Evolutionary conservation across 345 rosid genomes (phyloP).

Genomic region (Alliaria petiolata): DNA sequence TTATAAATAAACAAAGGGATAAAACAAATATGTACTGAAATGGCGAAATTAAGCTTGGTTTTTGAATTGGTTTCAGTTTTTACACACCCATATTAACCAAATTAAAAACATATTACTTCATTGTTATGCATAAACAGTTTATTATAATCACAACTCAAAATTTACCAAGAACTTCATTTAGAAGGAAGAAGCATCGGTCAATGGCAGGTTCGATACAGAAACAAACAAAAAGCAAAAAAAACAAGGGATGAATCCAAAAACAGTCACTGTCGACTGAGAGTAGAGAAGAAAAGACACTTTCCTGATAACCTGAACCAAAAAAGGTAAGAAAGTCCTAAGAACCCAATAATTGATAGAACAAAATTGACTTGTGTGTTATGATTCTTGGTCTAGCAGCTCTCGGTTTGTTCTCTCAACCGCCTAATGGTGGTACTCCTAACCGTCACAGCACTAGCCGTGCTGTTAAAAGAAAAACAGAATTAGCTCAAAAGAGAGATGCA

Average conservation of each 20-base stretch:
- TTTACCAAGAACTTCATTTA: not conserved
- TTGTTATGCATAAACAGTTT: not conserved
- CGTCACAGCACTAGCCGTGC: too few relatives aligned
- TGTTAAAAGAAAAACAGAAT: too few relatives aligned
- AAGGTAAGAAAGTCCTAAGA: conserved; percentile 3
- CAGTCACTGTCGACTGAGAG: not conserved
- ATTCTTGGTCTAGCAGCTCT: conserved; percentile 36
- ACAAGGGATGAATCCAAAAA: not conserved
- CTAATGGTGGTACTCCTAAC: too few relatives aligned
- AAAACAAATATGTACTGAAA: not conserved
- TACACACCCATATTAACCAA: too few relatives aligned
- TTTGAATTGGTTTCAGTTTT: not conserved
- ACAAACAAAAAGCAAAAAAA: not conserved
- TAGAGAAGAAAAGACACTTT: not conserved
- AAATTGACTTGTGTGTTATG: not conserved
- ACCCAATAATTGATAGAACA: not conserved
- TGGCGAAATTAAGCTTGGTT: not conserved
- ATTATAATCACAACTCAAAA: not conserved
- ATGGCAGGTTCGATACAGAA: not conserved
- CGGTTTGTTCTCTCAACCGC: too few relatives aligned
- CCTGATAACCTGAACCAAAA: not conserved
- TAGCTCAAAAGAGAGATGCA: too few relatives aligned
- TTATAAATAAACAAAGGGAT: too few relatives aligned
- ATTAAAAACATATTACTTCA: not conserved
- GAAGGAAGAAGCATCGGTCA: not conserved